Evolutionary conservation across 441 rosid species (phyloP), one percentile per base, ranked within the genome.

Genomic region (Bruguiera hainesii): DNA sequence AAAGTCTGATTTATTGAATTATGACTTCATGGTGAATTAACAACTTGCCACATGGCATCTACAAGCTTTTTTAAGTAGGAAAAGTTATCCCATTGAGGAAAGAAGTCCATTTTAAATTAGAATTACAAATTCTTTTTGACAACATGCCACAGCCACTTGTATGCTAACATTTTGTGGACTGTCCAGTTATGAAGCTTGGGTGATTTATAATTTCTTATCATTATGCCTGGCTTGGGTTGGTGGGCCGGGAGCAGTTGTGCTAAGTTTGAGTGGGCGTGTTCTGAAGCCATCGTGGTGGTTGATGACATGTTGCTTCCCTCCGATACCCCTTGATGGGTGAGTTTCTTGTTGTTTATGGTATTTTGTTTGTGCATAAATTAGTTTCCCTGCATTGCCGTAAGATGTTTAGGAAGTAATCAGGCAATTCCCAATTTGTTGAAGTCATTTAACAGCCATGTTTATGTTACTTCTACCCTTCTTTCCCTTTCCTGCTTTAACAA

Each of bases 241-340:
- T 53, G 57, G 57, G 26, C 57, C 57, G 3, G 57, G 57, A 53
- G 57, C 57, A 53, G 57, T 53, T 2, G 57, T 53, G 57, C 26
- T 53, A 25, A 20, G 57, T 53, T 21, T 53, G 57, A 53, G 28
- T 2, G 57, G 57, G 4, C 57, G 57, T 13, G 57, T 53, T 21
- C 8, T 53, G 57, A 53, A 53, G 57, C 57, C 57, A 53, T 53
- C 26, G 0, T 53, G 57, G 26, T 53, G 57, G 26, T 25, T 53
- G 28, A 53, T 53, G 57, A 53, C 57, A 21, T 53, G 57, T 53
- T 53, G 57, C 57, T 21, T 53, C 26, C 57, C 57, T 20, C 57
- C 57, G 21, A 13, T 21, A 53, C 57, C 57, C 29, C 26, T 53
- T 3, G 28, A 53, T 53, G 57, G 57, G 57, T 53, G 57, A 53